phyloP scores from a whole-genome alignment of 768 basidiomycete species.

The Jaapia argillacea region DNA sequence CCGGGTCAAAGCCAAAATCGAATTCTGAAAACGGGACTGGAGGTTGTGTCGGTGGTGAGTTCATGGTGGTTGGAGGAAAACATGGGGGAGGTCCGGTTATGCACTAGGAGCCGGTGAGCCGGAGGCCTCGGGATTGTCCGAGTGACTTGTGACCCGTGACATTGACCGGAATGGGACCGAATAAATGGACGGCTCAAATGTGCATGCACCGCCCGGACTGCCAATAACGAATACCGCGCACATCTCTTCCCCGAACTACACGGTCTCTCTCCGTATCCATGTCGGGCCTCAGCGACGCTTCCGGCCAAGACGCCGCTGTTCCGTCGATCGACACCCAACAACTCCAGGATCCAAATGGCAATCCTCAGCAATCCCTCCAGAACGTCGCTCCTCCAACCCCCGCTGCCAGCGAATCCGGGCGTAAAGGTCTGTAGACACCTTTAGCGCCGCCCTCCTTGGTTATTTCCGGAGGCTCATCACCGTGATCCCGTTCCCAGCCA shows the following conservation, averaged over 20 bases:
- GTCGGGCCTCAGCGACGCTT: conserved; percentile 68
- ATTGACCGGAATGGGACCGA: no score
- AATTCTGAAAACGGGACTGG: conserved; percentile 58
- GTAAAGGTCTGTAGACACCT: not conserved
- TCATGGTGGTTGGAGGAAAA: no score
- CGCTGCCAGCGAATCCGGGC: not conserved
- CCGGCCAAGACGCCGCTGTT: conserved; percentile 53
- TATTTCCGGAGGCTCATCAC: not conserved
- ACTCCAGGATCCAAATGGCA: conserved; percentile 19
- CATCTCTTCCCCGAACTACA: conserved; percentile 15
- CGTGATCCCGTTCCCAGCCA: conserved; percentile 33
- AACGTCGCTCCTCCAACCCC: conserved; percentile 4
- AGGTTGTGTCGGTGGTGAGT: conserved; percentile 11
- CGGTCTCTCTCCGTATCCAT: conserved; percentile 36
- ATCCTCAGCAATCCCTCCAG: conserved; percentile 1
- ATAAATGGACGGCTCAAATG: no score
- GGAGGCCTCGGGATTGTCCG: conserved; percentile 3
- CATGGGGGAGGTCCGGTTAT: no score
- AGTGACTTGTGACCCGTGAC: no score
- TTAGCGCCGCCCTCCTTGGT: no score
- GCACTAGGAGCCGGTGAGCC: no score
- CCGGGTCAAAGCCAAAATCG: conserved; percentile 61
- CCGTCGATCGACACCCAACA: conserved; percentile 51
- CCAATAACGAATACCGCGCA: no score
- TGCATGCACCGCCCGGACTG: no score